phyloP scores from a whole-genome alignment of 1,284 basidiomycete species.

The Leccinum griseonigrum region DNA sequence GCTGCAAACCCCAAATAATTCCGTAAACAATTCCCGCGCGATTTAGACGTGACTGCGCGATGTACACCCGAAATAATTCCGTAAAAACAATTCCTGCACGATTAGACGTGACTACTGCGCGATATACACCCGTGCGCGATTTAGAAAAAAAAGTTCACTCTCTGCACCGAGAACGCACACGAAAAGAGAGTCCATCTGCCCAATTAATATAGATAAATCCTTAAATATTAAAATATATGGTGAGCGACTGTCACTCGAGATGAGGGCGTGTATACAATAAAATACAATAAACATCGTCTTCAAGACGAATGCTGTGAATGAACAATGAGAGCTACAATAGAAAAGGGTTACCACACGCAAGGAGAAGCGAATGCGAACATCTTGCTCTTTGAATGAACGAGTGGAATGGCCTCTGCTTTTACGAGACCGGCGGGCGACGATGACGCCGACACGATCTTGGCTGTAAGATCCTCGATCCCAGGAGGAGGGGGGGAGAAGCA shows the following conservation, averaged over 20 bases:
- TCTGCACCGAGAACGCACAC: too few species aligned
- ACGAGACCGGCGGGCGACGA: slow-evolving; percentile 36
- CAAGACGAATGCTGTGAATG: slow-evolving; percentile 31
- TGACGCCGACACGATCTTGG: slow-evolving; percentile 46
- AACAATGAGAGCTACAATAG: slow-evolving; percentile 24
- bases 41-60: too few species aligned
- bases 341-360: slow-evolving; percentile 41
- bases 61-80: too few species aligned
- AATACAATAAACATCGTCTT: slow-evolving; percentile 15
- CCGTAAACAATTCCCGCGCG: too few species aligned
- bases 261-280: slow-evolving; percentile 29
- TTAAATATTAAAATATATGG: slow-evolving; percentile 26
- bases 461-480: slow-evolving; percentile 44
- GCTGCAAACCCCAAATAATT: too few species aligned
- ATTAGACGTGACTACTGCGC: too few species aligned
- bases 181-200: too few species aligned
- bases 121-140: too few species aligned
- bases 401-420: slow-evolving; percentile 29
- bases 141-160: too few species aligned
- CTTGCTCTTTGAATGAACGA: slow-evolving; percentile 37
- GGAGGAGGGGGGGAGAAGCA: slow-evolving; percentile 51
- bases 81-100: too few species aligned
- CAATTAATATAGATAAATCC: slow-evolving; percentile 31
- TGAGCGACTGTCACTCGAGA: slow-evolving; percentile 9
- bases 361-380: slow-evolving; percentile 50